Base-by-base conservation (phyloP, 208 protist genomes). In the Endotrypanum monterogeii region DNA sequence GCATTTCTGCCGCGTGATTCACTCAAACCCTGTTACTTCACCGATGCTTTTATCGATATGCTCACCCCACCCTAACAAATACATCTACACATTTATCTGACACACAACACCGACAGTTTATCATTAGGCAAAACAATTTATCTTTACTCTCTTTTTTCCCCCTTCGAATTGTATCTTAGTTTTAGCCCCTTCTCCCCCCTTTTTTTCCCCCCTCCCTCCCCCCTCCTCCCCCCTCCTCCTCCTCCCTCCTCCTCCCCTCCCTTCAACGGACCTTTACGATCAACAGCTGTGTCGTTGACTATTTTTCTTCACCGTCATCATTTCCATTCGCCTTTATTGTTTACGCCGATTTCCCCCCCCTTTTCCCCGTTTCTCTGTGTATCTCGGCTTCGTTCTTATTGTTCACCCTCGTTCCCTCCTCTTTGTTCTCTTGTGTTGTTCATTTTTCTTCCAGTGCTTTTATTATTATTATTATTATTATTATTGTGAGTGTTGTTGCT, bases 221-320 rank as follows among this genome's bases (percentile, higher is more conserved):
- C 18, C 32, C 35, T 8, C 32, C 12, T 5, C 66, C 1, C 11
- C 74, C 60, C 68, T n/a, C 18, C 60, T 81, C 74, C 9, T 77
- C 61, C 57, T 58, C 37, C 55, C 56, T 68, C 9, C 50, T 80
- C 46, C 57, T 25, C 46, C 37, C 20, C 37, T 35, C 35, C 39
- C 56, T 35, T 30, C 32, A 35, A 11, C 50, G 11, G 12, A 23
- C 30, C 28, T 44, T 52, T 23, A 32, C 8, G 14, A 3, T 35
- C 32, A 35, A 52, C 32, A 20, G 0, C 44, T 54, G 30, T 35
- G 46, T 67, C n/a, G 9, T 48, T 67, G 41, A 1, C 8, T 67
- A 50, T 67, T 44, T 23, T 48, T 65, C 25, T 62, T 39, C 30
- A 28, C 37, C n/a, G 12, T 62, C 56, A 30, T 32, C 44, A 23